phyloP scores from a whole-genome alignment of 1,284 basidiomycete genomes.

The Abortiporus biennis region DNA sequence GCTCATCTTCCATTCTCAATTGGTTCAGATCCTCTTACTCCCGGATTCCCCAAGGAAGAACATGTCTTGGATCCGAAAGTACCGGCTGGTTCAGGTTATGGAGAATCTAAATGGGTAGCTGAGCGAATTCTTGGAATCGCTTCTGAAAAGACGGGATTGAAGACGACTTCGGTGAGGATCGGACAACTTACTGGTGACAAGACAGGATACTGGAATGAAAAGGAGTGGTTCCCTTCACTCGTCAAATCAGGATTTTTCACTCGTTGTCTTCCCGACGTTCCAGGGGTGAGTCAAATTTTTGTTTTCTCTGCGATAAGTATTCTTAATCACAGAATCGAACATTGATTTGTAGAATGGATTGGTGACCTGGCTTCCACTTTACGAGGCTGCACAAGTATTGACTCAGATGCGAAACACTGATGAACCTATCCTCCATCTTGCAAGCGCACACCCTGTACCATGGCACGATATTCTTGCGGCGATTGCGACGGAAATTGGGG shows the following conservation, averaged over 20 bases:
- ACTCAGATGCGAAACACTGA: slow-evolving; percentile 15
- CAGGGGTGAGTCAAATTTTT: not conserved
- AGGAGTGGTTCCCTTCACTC: slow-evolving; percentile 26
- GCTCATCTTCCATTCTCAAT: not conserved
- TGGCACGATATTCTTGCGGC: slow-evolving; percentile 9
- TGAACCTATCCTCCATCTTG: slow-evolving; percentile 11
- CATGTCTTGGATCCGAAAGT: slow-evolving; percentile 11
- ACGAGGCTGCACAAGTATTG: slow-evolving; percentile 14
- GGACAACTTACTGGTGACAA: slow-evolving; percentile 23
- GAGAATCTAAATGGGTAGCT: slow-evolving; percentile 30
- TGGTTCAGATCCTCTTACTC: not conserved
- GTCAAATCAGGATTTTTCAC: slow-evolving; percentile 14
- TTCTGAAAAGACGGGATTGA: slow-evolving; percentile 15
- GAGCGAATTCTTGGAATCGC: slow-evolving; percentile 23
- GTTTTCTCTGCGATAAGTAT: not conserved
- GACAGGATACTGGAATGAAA: slow-evolving; percentile 23
- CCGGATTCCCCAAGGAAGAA: slow-evolving; percentile 6
- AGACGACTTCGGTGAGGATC: slow-evolving; percentile 20
- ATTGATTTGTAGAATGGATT: slow-evolving; percentile 11
- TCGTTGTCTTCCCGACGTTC: not conserved
- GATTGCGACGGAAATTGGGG: slow-evolving; percentile 15
- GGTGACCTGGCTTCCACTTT: slow-evolving; percentile 17
- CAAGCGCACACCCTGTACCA: slow-evolving; percentile 11
- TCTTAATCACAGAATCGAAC: slow-evolving; percentile 8
- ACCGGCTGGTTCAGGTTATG: slow-evolving; percentile 24